Conservation (phyloP, 2,329 filamentous ascomycete species). For the Fusarium praegraminearum region DNA sequence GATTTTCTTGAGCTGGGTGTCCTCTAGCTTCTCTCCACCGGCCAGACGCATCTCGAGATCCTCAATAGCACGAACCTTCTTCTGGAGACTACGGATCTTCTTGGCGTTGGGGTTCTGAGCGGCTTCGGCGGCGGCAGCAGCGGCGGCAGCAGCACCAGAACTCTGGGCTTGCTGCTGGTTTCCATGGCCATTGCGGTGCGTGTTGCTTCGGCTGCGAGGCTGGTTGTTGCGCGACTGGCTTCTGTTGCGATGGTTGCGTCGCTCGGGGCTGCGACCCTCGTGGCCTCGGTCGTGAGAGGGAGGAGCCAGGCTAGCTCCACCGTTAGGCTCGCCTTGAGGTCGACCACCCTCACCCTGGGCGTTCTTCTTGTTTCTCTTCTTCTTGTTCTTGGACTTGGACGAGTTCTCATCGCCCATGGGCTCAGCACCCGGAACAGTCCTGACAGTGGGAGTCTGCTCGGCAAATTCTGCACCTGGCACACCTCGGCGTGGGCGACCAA, state of each 20-base stretch:
- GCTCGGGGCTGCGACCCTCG: constrained; percentile 74
- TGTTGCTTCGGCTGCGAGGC: constrained; percentile 65
- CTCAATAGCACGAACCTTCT: constrained; percentile 98
- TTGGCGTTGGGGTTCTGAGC: constrained; percentile 82
- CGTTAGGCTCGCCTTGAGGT: constrained; percentile 57
- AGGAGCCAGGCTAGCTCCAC: constrained; percentile 61
- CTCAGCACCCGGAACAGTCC: constrained; percentile 73
- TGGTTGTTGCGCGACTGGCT: constrained; percentile 68
- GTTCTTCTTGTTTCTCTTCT: constrained; percentile 93
- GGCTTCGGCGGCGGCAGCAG: constrained; percentile 62
- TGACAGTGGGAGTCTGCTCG: constrained; percentile 75
- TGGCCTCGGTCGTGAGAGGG: constrained; percentile 57
- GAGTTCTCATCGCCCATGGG: constrained; percentile 77
- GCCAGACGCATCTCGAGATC: constrained; percentile 97
- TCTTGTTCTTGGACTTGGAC: constrained; percentile 96
- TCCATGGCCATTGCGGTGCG: constrained; percentile 50
- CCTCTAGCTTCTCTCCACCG: constrained; percentile 94
- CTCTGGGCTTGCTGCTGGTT: constrained; percentile 49
- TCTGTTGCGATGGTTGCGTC: constrained; percentile 62
- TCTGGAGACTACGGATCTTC: constrained; percentile 92
- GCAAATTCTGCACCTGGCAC: constrained; percentile 88
- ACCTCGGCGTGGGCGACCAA: constrained; percentile 78
- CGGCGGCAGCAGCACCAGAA: constrained; percentile 62
- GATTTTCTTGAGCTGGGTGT: constrained; percentile 99
- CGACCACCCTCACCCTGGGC: constrained; percentile 81